phyloP scores from a whole-genome alignment of 148 eudicot species.

The Fagopyrum homotropicum region DNA sequence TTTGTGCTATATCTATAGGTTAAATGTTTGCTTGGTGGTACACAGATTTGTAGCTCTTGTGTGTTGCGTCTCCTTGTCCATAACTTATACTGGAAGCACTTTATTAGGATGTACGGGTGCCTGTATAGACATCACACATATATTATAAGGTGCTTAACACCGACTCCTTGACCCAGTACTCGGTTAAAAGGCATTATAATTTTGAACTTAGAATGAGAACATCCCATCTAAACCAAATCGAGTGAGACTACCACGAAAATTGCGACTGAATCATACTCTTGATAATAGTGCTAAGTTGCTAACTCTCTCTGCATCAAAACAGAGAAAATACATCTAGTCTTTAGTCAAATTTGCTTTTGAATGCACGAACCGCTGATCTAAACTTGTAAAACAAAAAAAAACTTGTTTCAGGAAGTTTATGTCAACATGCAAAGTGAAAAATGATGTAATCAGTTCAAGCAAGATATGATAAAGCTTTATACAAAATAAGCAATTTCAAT shows the following conservation, averaged over 20 bases:
- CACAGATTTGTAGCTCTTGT: not conserved
- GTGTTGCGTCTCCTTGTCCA: not conserved
- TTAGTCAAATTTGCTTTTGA: too few species aligned
- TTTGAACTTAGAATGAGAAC: not conserved
- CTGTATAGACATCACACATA: not conserved
- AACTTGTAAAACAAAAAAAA: too few species aligned
- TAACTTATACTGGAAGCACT: not conserved
- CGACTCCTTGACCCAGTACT: not conserved
- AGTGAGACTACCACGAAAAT: not conserved
- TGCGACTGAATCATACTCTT: not conserved
- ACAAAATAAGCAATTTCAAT: too few species aligned
- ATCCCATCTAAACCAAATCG: not conserved
- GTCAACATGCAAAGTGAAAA: not conserved
- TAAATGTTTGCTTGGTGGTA: not conserved
- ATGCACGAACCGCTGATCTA: not conserved
- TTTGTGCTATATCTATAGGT: not conserved
- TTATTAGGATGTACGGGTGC: not conserved
- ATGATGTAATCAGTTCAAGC: not conserved
- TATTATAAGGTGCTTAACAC: not conserved
- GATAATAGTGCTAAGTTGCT: not conserved
- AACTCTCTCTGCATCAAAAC: too few species aligned
- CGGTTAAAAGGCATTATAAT: not conserved
- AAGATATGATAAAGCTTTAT: too few species aligned
- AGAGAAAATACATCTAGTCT: too few species aligned
- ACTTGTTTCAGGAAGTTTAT: not conserved